Evolutionary conservation across 176 grass and related monocot species (phyloP).

Genomic region (Panicum miliaceum): DNA sequence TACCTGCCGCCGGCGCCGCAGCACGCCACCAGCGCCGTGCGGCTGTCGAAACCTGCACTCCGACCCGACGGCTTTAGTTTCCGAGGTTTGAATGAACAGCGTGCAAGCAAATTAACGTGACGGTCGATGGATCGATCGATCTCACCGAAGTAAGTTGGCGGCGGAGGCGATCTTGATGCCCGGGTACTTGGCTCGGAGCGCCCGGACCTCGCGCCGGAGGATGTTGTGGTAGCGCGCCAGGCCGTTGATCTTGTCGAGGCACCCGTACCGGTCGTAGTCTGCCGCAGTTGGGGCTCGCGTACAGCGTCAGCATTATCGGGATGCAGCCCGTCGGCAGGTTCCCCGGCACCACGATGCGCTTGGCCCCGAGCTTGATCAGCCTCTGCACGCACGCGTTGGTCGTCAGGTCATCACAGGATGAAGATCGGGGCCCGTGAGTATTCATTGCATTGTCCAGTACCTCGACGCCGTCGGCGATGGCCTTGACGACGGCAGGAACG

Average conservation of each 20-base stretch:
- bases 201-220: background rate
- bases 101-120: background rate
- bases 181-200: constrained; percentile 20
- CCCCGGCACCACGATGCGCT: constrained; percentile 43
- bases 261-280: constrained; percentile 50
- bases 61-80: background rate
- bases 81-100: background rate
- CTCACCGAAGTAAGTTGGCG: constrained; percentile 33
- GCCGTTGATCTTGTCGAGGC: constrained; percentile 48
- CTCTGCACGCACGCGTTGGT: background rate
- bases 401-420: background rate
- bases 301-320: constrained; percentile 42
- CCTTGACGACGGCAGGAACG: constrained; percentile 41
- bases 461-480: constrained; percentile 39
- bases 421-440: background rate
- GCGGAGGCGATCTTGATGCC: constrained; percentile 27
- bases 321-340: constrained; percentile 56
- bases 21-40: constrained; percentile 30
- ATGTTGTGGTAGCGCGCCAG: constrained; percentile 49
- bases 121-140: background rate
- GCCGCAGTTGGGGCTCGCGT: constrained; percentile 33
- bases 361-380: constrained; percentile 49
- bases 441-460: background rate
- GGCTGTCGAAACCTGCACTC: background rate
- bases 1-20: constrained; percentile 48